Conservation (phyloP, 139 green algal species). For the Chlorella sorokiniana region DNA sequence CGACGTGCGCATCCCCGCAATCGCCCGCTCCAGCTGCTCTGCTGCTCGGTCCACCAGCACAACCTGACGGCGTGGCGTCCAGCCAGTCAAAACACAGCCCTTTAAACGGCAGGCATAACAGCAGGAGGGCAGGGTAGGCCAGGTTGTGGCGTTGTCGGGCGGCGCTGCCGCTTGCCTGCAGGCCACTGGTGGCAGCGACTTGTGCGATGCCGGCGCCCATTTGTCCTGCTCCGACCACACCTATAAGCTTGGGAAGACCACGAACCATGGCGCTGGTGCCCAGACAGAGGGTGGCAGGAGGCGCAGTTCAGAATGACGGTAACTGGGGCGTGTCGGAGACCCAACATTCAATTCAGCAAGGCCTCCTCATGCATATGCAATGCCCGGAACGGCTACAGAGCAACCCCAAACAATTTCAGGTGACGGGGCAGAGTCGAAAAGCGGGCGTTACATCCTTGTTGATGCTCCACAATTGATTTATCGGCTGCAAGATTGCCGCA, state of each 20-base stretch:
- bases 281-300: too few species aligned
- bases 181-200: slow-evolving; percentile 49
- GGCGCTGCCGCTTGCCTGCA: slow-evolving; percentile 35
- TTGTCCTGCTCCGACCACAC: slow-evolving; percentile 75
- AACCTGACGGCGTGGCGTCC: background rate
- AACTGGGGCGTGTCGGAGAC: background rate
- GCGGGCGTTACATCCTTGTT: too few species aligned
- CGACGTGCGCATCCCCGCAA: slow-evolving; percentile 5
- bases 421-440: too few species aligned
- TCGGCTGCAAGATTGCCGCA: too few species aligned
- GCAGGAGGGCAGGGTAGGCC: too few species aligned
- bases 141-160: background rate
- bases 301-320: background rate
- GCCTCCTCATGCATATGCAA: too few species aligned
- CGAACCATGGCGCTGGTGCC: background rate
- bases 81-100: background rate
- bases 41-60: slow-evolving; percentile 40
- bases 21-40: slow-evolving; percentile 20
- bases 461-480: too few species aligned
- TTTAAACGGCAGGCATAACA: background rate
- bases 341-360: too few species aligned
- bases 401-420: too few species aligned
- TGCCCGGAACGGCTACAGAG: too few species aligned
- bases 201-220: slow-evolving; percentile 83
- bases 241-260: slow-evolving; percentile 43